These are phyloP conservation scores for Cladosporium sp. DNA, from an alignment of 2,329 filamentous ascomycete genomes.

Conservation along the genomic window DNA sequence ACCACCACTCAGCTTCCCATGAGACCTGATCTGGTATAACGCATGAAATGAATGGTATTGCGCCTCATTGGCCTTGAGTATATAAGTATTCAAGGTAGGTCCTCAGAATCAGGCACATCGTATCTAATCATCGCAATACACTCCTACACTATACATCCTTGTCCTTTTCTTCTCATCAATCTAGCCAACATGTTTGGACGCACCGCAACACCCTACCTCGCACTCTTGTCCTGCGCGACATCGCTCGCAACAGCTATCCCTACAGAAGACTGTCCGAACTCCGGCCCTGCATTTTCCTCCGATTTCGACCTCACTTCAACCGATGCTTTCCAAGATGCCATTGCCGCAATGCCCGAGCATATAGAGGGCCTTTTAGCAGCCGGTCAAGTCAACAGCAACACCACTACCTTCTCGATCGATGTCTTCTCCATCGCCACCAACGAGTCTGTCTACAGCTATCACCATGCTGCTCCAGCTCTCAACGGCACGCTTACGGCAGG, in stretches of 20 bases:
- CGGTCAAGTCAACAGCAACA: constrained; percentile 16
- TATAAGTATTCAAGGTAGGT: too few species aligned
- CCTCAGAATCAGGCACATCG: too few species aligned
- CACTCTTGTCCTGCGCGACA: not conserved
- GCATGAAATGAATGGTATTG: too few species aligned
- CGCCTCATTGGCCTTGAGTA: too few species aligned
- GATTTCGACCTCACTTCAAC: constrained; percentile 3
- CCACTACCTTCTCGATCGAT: constrained; percentile 37
- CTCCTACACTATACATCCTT: too few species aligned
- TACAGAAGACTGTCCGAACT: constrained; percentile 13
- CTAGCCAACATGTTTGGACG: not conserved
- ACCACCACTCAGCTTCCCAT: too few species aligned
- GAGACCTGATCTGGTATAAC: too few species aligned
- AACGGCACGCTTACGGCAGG: constrained; percentile 9
- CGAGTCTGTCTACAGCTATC: constrained; percentile 32
- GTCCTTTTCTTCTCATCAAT: too few species aligned
- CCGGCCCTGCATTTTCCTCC: constrained; percentile 13
- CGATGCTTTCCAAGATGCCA: constrained; percentile 13
- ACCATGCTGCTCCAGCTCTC: constrained; percentile 24
- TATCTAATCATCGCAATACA: too few species aligned
- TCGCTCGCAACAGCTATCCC: not conserved
- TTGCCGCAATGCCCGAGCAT: not conserved
- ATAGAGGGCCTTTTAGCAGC: constrained; percentile 4
- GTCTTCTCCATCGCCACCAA: constrained; percentile 35
- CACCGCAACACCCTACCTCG: not conserved